Conservation (phyloP, 441 rosid species). For the Pelargonium australe region DNA sequence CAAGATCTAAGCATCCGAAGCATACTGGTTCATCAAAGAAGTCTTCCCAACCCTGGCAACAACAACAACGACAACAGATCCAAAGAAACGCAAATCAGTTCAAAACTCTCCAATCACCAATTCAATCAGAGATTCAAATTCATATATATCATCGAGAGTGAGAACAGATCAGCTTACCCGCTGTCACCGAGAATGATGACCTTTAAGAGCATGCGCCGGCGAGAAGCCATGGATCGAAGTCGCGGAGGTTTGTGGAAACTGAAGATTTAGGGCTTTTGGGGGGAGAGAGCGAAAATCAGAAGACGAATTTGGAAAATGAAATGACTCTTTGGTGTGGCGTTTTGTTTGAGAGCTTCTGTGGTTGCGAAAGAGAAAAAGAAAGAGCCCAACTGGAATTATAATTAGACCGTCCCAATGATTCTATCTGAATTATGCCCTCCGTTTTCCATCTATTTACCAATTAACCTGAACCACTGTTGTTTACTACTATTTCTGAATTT, state of each 20-base stretch:
- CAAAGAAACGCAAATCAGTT: neutral
- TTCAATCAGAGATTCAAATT: neutral
- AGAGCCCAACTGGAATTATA: too few relatives aligned
- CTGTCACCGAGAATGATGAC: slow-evolving; percentile 90
- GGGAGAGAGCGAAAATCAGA: slow-evolving; percentile 14
- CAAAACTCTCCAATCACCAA: neutral
- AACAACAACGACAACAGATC: slow-evolving; percentile 5
- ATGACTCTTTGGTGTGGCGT: too few relatives aligned
- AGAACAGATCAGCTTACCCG: slow-evolving; percentile 37
- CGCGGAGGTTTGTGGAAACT: neutral
- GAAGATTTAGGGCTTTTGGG: slow-evolving; percentile 28
- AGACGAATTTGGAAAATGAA: too few relatives aligned
- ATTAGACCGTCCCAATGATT: too few relatives aligned
- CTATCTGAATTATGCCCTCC: too few relatives aligned
- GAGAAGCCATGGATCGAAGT: slow-evolving; percentile 49
- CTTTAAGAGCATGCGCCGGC: slow-evolving; percentile 77
- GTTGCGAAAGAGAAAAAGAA: too few relatives aligned
- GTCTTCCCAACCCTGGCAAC: slow-evolving; percentile 73
- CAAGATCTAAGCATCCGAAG: slow-evolving; percentile 24
- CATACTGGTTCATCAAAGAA: slow-evolving; percentile 83
- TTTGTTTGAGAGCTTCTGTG: too few relatives aligned
- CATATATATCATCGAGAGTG: neutral
- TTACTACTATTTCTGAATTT: too few relatives aligned
- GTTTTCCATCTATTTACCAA: too few relatives aligned
- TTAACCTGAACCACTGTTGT: too few relatives aligned